Evolutionary conservation across 768 basidiomycete species (phyloP), one percentile per base, ranked within the genome.

Genomic region (Tylopilus felleus): DNA sequence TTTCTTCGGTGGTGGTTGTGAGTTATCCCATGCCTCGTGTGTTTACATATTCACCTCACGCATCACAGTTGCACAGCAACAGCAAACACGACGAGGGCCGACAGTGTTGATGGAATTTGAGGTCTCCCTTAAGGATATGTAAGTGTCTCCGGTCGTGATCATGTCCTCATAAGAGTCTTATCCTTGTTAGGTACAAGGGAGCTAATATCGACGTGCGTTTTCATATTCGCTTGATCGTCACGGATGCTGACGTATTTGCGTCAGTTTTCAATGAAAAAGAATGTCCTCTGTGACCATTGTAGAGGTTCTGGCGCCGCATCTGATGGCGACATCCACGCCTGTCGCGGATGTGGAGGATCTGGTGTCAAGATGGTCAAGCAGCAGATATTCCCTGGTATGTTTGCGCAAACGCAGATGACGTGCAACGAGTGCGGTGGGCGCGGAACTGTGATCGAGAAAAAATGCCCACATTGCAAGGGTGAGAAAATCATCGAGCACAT

Each of bases 321-420:
- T 0, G 90, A 93, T 54, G 71, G 80, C 8, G 91, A 97, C 65
- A 90, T 97, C 45, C 90, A 93, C 63, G 80, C 82, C n/a, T 99
- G 97, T 67, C 69, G 81, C 4, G 80, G 81, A 12, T 99, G 97
- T 66, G 80, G 82, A 49, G 97, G 97, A 19, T 76, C 83, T 46
- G 97, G 97, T 35, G 80, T 96, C 49, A 88, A 90, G 65, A 70
- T 97, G 22, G 81, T 86, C 45, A 86, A 91, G 51, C 93, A 97
- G 66, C 97, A 75, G 74, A 90, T 99, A 56, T 95, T 96, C 79
- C 94, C 95, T 2, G 95, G 94, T 23, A 97, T 97, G 95, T 90
- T 87, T 64, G 89, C 92, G 0, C 91, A 95, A 70, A 84, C 84
- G 13, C 92, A 95, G 73, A 77, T 81, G 40, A 83, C 88, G 51